Evolutionary conservation across 1,139 yeast genomes (phyloP).

Genomic region (Hemisphaericaspora xylofermentans): DNA sequence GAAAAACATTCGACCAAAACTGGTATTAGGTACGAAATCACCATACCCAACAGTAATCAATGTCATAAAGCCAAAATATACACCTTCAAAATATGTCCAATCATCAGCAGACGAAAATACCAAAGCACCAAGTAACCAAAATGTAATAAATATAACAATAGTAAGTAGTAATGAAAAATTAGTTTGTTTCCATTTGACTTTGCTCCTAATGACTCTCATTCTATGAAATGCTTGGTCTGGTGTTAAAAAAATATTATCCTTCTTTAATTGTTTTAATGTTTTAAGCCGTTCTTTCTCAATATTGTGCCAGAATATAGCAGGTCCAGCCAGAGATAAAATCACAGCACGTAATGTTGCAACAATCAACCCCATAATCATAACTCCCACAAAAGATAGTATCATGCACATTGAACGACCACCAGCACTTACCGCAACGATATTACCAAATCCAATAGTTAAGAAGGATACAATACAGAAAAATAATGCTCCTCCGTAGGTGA

Average conservation of each 20-base stretch:
- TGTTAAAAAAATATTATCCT: slow-evolving; percentile 21
- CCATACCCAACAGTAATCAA: slow-evolving; percentile 86
- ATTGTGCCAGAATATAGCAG: slow-evolving; percentile 63
- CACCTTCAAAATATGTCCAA: slow-evolving; percentile 68
- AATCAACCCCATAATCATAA: slow-evolving; percentile 69
- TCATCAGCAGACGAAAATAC: slow-evolving; percentile 57
- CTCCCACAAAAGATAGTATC: slow-evolving; percentile 66
- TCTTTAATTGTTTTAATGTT: slow-evolving; percentile 17
- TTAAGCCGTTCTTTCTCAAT: slow-evolving; percentile 40
- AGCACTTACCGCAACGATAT: slow-evolving; percentile 52
- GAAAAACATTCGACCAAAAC: slow-evolving; percentile 72
- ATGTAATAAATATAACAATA: slow-evolving; percentile 47
- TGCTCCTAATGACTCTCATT: slow-evolving; percentile 50
- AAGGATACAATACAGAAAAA: slow-evolving; percentile 73
- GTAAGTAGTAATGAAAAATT: slow-evolving; percentile 39
- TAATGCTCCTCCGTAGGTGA: slow-evolving; percentile 60
- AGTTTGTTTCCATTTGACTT: slow-evolving; percentile 31
- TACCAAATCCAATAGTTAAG: slow-evolving; percentile 80
- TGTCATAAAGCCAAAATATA: slow-evolving; percentile 74
- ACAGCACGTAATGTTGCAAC: slow-evolving; percentile 68
- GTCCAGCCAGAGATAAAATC: slow-evolving; percentile 56
- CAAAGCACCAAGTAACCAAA: slow-evolving; percentile 73
- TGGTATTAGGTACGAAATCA: slow-evolving; percentile 59
- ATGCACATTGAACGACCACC: slow-evolving; percentile 59
- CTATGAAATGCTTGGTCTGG: slow-evolving; percentile 48